These are phyloP conservation scores for Hypocrella siamensis DNA, from an alignment of 2,329 filamentous ascomycete genomes.

Conservation along the genomic window DNA sequence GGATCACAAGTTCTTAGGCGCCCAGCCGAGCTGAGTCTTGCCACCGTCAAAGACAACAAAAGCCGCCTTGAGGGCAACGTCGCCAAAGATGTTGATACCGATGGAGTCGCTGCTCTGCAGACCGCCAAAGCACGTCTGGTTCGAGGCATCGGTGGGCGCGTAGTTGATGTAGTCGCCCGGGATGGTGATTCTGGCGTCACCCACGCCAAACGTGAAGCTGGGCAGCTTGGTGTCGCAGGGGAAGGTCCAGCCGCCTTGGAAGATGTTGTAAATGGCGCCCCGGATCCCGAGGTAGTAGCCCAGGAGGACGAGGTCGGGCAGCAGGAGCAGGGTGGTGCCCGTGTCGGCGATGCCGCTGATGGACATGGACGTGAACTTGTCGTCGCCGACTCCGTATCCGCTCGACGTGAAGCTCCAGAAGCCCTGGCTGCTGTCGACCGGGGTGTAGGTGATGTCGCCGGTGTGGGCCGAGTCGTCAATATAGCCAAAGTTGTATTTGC, in stretches of 20 bases:
- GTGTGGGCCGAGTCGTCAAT: conserved; percentile 49
- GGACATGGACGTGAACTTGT: conserved; percentile 16
- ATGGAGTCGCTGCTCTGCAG: conserved; percentile 37
- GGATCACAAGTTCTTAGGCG: too few species aligned
- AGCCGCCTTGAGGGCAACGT: conserved; percentile 43
- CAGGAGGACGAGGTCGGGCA: conserved; percentile 33
- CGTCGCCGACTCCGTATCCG: conserved; percentile 9
- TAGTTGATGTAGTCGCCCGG: conserved; percentile 38
- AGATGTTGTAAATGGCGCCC: conserved; percentile 16
- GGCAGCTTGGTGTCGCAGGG: conserved; percentile 28
- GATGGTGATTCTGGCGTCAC: conserved; percentile 37
- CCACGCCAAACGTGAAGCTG: conserved; percentile 37
- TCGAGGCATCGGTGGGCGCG: conserved; percentile 23
- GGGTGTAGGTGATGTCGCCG: conserved; percentile 45
- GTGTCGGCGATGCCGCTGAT: conserved; percentile 36
- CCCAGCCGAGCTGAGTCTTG: conserved; percentile 32
- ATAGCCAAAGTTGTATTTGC: conserved; percentile 59
- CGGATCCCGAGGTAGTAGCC: conserved; percentile 29
- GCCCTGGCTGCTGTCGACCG: conserved; percentile 43
- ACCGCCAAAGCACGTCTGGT: conserved; percentile 45
- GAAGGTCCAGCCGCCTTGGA: conserved; percentile 25
- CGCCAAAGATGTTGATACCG: conserved; percentile 41
- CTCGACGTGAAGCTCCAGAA: conserved; percentile 37
- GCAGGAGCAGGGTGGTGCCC: conserved; percentile 47
- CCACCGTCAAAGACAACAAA: conserved; percentile 40